These are phyloP conservation scores for Coelastrella sp. DNA, from an alignment of 139 green algal species.

Conservation along the genomic window DNA sequence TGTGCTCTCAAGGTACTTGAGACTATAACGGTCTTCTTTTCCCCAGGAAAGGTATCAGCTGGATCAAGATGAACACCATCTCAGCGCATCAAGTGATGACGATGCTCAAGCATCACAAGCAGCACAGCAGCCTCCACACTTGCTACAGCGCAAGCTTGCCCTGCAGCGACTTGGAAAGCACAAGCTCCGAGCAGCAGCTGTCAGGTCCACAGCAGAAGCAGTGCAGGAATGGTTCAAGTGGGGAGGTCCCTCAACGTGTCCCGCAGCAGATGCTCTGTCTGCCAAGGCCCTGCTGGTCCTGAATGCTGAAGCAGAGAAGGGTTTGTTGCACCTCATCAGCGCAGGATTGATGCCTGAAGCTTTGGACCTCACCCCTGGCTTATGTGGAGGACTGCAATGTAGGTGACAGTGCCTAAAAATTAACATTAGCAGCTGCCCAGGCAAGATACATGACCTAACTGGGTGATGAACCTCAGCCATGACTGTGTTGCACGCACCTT, in stretches of 20 bases:
- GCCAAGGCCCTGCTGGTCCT: neutral
- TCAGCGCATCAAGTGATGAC: neutral
- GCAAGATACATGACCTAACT: too few species aligned
- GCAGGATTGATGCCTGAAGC: neutral
- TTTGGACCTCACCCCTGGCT: constrained; percentile 11
- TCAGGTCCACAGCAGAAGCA: neutral
- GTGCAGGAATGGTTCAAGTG: constrained; percentile 4
- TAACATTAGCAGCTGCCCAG: too few species aligned
- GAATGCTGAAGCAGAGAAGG: constrained; percentile 17
- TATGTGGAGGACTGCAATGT: too few species aligned
- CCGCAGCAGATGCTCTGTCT: constrained; percentile 18
- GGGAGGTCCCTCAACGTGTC: neutral
- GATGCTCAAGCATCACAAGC: constrained; percentile 10
- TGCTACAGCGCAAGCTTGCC: neutral
- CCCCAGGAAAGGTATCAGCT: constrained; percentile 20
- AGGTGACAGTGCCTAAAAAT: too few species aligned
- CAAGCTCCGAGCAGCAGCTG: constrained; percentile 1
- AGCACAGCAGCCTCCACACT: neutral
- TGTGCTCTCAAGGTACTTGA: neutral
- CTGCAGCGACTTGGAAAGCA: neutral
- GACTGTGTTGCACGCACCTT: too few species aligned
- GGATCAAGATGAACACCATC: too few species aligned
- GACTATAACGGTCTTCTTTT: neutral
- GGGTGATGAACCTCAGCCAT: too few species aligned
- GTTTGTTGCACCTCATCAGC: constrained; percentile 11